Base-by-base conservation (phyloP, 768 basidiomycete genomes). In the Lactarius psammicola region DNA sequence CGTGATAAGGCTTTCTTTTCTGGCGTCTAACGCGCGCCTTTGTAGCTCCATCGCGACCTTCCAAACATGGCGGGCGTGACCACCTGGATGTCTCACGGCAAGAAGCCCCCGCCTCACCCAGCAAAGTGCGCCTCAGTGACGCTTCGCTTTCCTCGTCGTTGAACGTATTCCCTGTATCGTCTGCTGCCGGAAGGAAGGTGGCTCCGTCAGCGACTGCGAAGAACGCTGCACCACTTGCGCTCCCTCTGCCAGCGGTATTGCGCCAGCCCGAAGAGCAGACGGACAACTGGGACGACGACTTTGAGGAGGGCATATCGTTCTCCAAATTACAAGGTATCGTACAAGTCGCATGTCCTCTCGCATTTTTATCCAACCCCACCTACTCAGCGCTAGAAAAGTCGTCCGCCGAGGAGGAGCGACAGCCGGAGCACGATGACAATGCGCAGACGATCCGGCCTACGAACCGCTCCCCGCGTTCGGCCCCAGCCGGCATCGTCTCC, bases 251-350 rank as follows among this genome's bases (percentile, higher is more conserved):
- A 4, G 87, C 89, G 68, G 84, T 81, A 18, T 76, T 91, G 28
- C 88, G 86, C 65, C 83, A 85, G 28, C 89, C 89, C 20, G 90
- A 95, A 78, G 89, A 93, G 69, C 90, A 92, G 74, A 90, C 88
- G 1, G 95, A 97, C 74, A 96, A 95, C 69, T 99, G 97, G 97
- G 97, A 99, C 72, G 93, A 95, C 69, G 97, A 99, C 73, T 99
- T 99, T 69, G 94, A 95, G 74, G 94, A 93, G 69, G 94, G 90
- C 1, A 94, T 95, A 38, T 94, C 93, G 0, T 85, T 92, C 60
- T 86, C 88, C 9, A 96, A 95, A 75, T 75, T 95, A 34, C 90
- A 89, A 79, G 87, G 86, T 82, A 68, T 44, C 36, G 26, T 28
- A 11, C 28, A 3, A 13, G 23, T 40, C 13, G 15, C 10, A 44